Conservation (phyloP, 371 early-diverging fungal species). For the Mucor indicus region DNA sequence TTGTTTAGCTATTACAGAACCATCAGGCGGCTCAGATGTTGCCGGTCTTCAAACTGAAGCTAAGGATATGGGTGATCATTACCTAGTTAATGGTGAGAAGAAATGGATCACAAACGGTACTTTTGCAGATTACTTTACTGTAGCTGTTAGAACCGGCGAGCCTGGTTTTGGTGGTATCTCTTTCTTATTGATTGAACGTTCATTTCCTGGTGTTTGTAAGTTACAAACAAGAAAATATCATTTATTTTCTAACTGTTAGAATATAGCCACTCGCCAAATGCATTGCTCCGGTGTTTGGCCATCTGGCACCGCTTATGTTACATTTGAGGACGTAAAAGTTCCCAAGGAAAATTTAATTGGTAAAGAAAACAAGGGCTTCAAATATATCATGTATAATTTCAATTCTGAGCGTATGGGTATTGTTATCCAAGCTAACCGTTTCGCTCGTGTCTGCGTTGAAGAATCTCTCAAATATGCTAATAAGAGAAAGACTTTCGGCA, state of each 20-base stretch:
- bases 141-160: slow-evolving; percentile 68
- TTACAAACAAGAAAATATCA: neutral
- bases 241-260: neutral
- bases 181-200: slow-evolving; percentile 65
- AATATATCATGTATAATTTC: slow-evolving; percentile 68
- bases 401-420: slow-evolving; percentile 78
- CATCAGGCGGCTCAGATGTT: slow-evolving; percentile 76
- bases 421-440: slow-evolving; percentile 73
- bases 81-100: slow-evolving; percentile 66
- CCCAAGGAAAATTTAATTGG: slow-evolving; percentile 78
- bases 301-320: slow-evolving; percentile 67
- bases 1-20: slow-evolving; percentile 66
- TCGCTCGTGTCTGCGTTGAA: slow-evolving; percentile 81
- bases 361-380: slow-evolving; percentile 81
- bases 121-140: slow-evolving; percentile 66
- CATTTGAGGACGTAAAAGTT: slow-evolving; percentile 77
- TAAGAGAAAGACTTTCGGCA: slow-evolving; percentile 81
- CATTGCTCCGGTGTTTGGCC: slow-evolving; percentile 75
- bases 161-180: slow-evolving; percentile 76
- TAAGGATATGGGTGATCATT: slow-evolving; percentile 61
- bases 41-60: slow-evolving; percentile 76
- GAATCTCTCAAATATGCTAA: slow-evolving; percentile 78
- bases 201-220: slow-evolving; percentile 65
- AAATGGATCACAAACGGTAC: slow-evolving; percentile 83
- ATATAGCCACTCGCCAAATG: slow-evolving; percentile 67